Conservation (phyloP, 768 basidiomycete species). For the Kwoniella europaea region DNA sequence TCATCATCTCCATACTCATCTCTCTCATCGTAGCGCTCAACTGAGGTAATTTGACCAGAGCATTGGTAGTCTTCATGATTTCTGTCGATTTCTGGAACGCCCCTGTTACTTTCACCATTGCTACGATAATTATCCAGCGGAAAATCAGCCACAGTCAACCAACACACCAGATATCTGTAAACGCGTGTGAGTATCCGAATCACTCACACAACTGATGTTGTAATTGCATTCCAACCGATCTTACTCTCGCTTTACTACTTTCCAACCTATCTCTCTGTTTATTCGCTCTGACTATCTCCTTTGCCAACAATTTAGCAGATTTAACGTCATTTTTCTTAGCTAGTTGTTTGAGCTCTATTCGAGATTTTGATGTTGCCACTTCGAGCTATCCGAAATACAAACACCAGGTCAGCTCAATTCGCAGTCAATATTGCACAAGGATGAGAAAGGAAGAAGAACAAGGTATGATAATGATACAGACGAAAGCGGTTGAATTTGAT, state of each 20-base stretch:
- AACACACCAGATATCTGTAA: neutral
- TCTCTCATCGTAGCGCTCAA: conserved; percentile 91
- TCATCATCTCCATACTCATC: conserved; percentile 99
- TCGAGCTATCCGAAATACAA: conserved; percentile 68
- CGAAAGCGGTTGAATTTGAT: neutral
- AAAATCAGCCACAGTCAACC: neutral
- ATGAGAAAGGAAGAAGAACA: no score
- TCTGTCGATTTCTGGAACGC: conserved; percentile 96
- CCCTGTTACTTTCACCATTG: conserved; percentile 97
- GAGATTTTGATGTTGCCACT: conserved; percentile 76
- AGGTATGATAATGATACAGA: neutral
- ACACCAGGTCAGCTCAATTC: no score
- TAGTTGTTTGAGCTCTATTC: conserved; percentile 80
- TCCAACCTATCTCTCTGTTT: conserved; percentile 92
- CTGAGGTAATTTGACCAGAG: conserved; percentile 87
- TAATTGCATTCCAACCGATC: conserved; percentile 86
- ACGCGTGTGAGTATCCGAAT: neutral
- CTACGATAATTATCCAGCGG: conserved; percentile 60
- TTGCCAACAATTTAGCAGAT: conserved; percentile 87
- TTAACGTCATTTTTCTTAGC: conserved; percentile 90
- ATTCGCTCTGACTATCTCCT: conserved; percentile 90
- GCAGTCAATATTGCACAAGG: no score
- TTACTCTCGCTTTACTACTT: conserved; percentile 88
- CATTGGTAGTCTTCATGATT: conserved; percentile 98
- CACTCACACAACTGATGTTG: conserved; percentile 85